These are phyloP conservation scores for Cordyceps cateniannulata DNA, from an alignment of 2,329 filamentous ascomycete species.

Conservation along the genomic window DNA sequence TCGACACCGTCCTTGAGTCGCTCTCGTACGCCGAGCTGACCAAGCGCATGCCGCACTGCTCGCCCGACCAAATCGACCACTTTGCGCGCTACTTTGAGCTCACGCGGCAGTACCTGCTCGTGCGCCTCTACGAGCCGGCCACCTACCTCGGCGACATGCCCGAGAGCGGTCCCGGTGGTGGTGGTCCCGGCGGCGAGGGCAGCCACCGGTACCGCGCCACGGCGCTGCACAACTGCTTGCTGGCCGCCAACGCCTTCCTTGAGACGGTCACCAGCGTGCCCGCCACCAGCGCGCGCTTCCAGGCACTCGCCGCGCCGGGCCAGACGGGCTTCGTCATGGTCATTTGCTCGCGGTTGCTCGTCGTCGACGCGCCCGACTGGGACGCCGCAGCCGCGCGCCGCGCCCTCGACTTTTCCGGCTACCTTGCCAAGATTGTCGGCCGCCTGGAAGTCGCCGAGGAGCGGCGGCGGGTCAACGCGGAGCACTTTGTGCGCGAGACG, in stretches of 20 bases:
- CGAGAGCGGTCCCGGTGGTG: constrained; percentile 13
- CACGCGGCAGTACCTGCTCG: constrained; percentile 29
- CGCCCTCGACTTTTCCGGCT: constrained; percentile 8
- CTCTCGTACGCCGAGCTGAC: constrained; percentile 20
- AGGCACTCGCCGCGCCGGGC: constrained; percentile 19
- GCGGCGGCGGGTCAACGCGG: constrained; percentile 14
- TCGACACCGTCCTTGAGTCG: constrained; percentile 27
- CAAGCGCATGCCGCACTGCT: constrained; percentile 10
- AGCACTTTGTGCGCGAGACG: constrained; percentile 12
- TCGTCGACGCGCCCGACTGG: constrained; percentile 12
- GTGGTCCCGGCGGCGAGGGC: constrained; percentile 8
- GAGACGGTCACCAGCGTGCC: constrained; percentile 24
- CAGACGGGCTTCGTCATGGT: constrained; percentile 24
- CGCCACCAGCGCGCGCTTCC: constrained; percentile 20
- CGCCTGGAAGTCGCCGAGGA: constrained; percentile 11
- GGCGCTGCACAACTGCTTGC: constrained; percentile 30
- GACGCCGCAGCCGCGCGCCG: constrained; percentile 7
- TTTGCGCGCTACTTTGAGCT: constrained; percentile 23
- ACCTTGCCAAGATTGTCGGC: constrained; percentile 14
- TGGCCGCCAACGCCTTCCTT: constrained; percentile 28
- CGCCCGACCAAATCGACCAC: constrained; percentile 12
- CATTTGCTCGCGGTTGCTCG: constrained; percentile 21
- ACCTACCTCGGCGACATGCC: constrained; percentile 24
- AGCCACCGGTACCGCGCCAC: constrained; percentile 23
- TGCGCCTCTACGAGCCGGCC: constrained; percentile 33